Base-by-base conservation (phyloP, 2,329 filamentous ascomycete genomes). In the Botryotinia calthae region DNA sequence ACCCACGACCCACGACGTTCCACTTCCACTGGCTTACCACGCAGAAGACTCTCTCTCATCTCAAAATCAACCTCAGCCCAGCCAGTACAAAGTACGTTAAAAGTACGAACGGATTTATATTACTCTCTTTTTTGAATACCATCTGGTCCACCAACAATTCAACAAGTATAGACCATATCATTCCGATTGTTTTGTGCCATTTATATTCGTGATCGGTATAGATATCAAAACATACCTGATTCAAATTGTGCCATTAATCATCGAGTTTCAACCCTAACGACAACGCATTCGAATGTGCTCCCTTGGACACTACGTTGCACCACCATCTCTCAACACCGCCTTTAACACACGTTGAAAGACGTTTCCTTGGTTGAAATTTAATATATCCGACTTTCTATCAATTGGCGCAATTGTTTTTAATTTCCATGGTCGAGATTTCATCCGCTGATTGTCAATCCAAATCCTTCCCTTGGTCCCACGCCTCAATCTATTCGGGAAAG, bases 211-310 rank as follows among this genome's bases (percentile, higher is more conserved):
- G 40, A 44, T 44, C n/a, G 28, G 37, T 61, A 44, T 25, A 58
- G 31, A 56, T 28, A 28, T 46, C 44, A 31, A 34, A 9, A 31
- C 34, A 42, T 46, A n/a, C 40, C 25, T 59, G 51, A 28, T 54
- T n/a, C 34, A 56, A 42, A 40, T 40, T 54, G 46, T 54, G 46
- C 22, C 48, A 67, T 56, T 22, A 54, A 66, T 66, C 64, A 40
- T 56, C 65, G 48, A 67, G 34, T 56, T 56, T 67, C 65, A 67
- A 67, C 34, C 40, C 28, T 42, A 68, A 31, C 70, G 70, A 72
- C 70, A 72, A 58, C 70, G 54, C 70, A 67, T 69, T 71, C 63
- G 62, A 58, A 67, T 72, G 70, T 67, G 62, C 37, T 59, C 34
- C 70, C 63, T 51, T 48, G 63, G 59, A 25, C 63, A 48, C 34